A percentile compares a stretch with the other conserved stretches of the same genome.
Conservation (phyloP, 2,329 filamentous ascomycete species). For the Fusarium sublunatum region DNA sequence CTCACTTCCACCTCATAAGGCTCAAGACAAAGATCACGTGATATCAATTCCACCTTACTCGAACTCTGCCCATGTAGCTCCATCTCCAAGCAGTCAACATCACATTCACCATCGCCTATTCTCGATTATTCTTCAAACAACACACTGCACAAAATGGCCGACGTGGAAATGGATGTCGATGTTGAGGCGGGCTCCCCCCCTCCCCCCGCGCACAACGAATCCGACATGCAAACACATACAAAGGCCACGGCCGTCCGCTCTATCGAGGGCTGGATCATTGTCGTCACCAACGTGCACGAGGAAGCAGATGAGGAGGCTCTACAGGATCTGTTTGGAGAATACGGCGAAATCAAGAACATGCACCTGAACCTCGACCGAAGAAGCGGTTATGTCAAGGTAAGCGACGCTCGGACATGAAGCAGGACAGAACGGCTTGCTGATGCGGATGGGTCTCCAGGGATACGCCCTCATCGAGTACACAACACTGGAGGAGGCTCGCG, state of each 20-base stretch:
- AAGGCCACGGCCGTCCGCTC: slow-evolving; percentile 85
- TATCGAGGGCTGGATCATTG: slow-evolving; percentile 90
- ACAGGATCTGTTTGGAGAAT: slow-evolving; percentile 85
- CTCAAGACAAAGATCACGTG: slow-evolving; percentile 19
- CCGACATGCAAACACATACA: slow-evolving; percentile 76
- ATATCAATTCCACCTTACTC: slow-evolving; percentile 25
- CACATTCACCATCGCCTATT: neutral
- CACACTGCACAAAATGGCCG: slow-evolving; percentile 57
- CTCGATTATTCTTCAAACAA: neutral
- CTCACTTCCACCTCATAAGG: neutral
- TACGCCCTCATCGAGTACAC: slow-evolving; percentile 88
- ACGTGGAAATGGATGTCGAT: slow-evolving; percentile 71
- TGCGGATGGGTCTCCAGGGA: slow-evolving; percentile 62
- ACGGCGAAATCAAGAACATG: slow-evolving; percentile 87
- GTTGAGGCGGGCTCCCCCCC: slow-evolving; percentile 51
- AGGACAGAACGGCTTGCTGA: slow-evolving; percentile 1
- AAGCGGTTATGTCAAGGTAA: slow-evolving; percentile 87
- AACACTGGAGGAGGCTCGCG: slow-evolving; percentile 80
- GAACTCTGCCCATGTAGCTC: slow-evolving; percentile 7
- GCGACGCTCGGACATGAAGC: slow-evolving; percentile 13
- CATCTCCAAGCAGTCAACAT: slow-evolving; percentile 6
- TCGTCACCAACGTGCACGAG: slow-evolving; percentile 88
- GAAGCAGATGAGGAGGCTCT: slow-evolving; percentile 86
- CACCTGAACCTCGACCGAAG: slow-evolving; percentile 85
- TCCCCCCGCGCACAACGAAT: slow-evolving; percentile 61